Base-by-base conservation (phyloP, 495 filamentous ascomycete species). In the Aspergillus nidulans region DNA sequence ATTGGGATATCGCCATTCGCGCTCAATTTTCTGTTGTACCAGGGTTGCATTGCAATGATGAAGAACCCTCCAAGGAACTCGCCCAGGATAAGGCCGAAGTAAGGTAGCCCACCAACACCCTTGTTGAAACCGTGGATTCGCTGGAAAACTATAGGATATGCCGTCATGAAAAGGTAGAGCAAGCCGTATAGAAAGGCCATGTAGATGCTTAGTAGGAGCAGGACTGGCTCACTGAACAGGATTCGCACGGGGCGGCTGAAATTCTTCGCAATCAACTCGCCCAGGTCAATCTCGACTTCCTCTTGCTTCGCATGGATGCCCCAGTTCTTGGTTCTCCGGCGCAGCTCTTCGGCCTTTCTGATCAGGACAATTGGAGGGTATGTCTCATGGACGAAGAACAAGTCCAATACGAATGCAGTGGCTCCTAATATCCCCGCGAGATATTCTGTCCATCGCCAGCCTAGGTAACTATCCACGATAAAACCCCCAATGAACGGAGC, bases 241-340 rank as follows among this genome's bases (percentile, higher is more conserved):
- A 96, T 83, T 49, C 86, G 79, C 60, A 96, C 70, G 0, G 91
- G 91, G 32, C 91, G 83, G 56, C 75, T 81, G 68, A 94, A 91
- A 69, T 95, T 95, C 79, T 92, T 92, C 56, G 77, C 81, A 38
- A 95, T 38, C 12, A 95, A 76, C 69, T 95, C 88, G 25, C 76
- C 68, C 58, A 95, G 77, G 69, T 94, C 87, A 50, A 95, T 78
- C 69, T 94, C 89, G 55, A 94, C 92, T 73, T 95, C 90, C 64
- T 95, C 91, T 67, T 95, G 89, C 65, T 91, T 95, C 43, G 91
- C 89, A 71, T 95, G 90, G 58, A 96, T 95, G 42, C 89, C 91
- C 90, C 91, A 95, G 72, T 95, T 95, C 64, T 83, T 81, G 6
- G 91, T 95, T 41, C 87, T 73, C 10, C 89, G 87, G 44, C 91